Base-by-base conservation (phyloP, 2,329 filamentous ascomycete species). In the Graphilbum sp. region DNA sequence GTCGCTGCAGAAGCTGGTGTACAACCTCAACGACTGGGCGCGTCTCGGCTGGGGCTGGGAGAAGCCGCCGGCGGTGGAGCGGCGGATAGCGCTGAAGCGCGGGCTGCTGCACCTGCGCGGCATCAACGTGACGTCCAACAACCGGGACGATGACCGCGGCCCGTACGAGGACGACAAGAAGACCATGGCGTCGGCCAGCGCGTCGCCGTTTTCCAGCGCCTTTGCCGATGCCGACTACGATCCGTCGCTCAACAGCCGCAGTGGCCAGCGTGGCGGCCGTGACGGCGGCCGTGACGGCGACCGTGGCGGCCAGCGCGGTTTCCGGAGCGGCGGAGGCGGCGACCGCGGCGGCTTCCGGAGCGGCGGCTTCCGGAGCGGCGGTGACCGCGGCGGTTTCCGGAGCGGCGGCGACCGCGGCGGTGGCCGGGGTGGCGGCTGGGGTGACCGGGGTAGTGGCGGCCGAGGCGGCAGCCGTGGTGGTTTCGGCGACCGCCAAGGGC, bases 11-110 rank as follows among this genome's bases (percentile, higher is more conserved):
- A 49, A 52, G 2, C 46, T 67, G 8, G 57, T 74, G 16, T 48
- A 62, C 4, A 58, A 64, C 17, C 54, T 78, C 44, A 76, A 76
- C 51, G 51, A 59, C n/a, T 68, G 72, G 60, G 56, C 60, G 34
- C 49, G 51, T 17, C 50, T 59, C 15, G 69, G 62, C 17, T 70
- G 70, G 62, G 69, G 71, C 31, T 63, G 67, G 61, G 37, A 52
- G 0, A 42, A 63, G 34, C 61, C 66, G 7, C 75, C 75, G 2
- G 30, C 36, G 4, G 38, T 47, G 3, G 30, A 17, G 23, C 2
- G 0, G 1, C 42, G 43, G 3, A 45, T 69, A 12, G 37, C 45
- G 9, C 10, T 9, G 13, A 29, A 31, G 30, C 41, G 45, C 7
- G 46, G 41, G 13, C 39, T 47, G 17, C 5, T 32, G 3, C 24